Conservation (phyloP, 768 basidiomycete genomes). For the Dioszegia crocea region DNA sequence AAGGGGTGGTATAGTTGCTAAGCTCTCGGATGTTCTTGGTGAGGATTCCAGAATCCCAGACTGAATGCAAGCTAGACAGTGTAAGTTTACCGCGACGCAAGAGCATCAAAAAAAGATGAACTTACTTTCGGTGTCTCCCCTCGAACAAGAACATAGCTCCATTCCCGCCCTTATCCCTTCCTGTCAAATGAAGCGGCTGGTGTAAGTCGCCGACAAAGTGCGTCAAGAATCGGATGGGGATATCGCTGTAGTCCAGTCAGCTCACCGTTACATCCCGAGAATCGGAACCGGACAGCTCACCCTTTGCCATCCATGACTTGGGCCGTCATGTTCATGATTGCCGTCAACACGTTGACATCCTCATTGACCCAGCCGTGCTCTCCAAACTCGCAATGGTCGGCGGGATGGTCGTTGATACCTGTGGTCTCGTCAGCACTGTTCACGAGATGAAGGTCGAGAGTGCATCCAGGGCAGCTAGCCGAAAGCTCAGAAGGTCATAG, state of each 20-base stretch:
- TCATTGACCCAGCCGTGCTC: constrained; percentile 62
- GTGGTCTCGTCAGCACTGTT: no score
- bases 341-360: constrained; percentile 67
- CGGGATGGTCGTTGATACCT: constrained; percentile 69
- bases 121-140: constrained; percentile 65
- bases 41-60: constrained; percentile 81
- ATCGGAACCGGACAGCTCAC: no score
- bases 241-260: constrained; percentile 53
- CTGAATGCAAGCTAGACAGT: constrained; percentile 65
- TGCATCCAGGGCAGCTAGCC: no score
- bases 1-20: constrained; percentile 72
- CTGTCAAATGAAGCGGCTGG: constrained; percentile 85
- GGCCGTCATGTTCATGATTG: constrained; percentile 67
- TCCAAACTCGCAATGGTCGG: constrained; percentile 71
- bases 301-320: constrained; percentile 54
- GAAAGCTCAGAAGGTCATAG: no score
- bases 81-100: background rate
- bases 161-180: constrained; percentile 84
- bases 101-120: background rate
- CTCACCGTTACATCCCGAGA: no score
- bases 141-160: constrained; percentile 69
- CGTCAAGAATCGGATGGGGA: constrained; percentile 84
- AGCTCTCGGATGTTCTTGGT: constrained; percentile 73
- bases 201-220: constrained; percentile 94
- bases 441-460: no score